phyloP scores from a whole-genome alignment of 768 basidiomycete species.

The Lyophyllum decastes region DNA sequence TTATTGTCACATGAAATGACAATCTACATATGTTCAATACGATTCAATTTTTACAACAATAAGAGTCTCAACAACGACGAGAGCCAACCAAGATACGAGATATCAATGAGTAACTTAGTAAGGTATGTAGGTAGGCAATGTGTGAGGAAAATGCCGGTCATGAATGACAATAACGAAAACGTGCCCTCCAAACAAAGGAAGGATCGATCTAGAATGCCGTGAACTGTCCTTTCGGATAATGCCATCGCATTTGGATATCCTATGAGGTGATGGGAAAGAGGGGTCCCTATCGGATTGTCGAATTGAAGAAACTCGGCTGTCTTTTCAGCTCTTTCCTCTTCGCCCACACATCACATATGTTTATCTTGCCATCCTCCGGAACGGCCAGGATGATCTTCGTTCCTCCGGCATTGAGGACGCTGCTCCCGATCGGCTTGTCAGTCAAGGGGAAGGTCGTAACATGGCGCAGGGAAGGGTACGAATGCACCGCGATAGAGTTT shows the following conservation, averaged over 20 bases:
- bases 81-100: not conserved
- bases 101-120: not conserved
- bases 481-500: conserved; percentile 49
- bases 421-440: conserved; percentile 57
- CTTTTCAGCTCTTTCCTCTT: conserved; percentile 40
- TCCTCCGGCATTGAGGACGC: conserved; percentile 55
- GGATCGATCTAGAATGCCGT: not conserved
- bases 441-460: conserved; percentile 44
- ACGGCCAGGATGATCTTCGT: conserved; percentile 57
- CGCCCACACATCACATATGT: conserved; percentile 61
- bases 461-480: conserved; percentile 62
- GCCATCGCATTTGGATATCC: not conserved
- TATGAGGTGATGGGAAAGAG: not conserved
- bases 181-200: conserved; percentile 3
- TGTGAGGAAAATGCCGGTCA: not conserved
- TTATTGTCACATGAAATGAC: not conserved
- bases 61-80: not conserved
- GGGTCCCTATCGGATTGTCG: conserved; percentile 24
- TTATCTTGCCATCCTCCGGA: conserved; percentile 65
- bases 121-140: not conserved
- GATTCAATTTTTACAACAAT: not conserved
- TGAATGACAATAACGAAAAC: not conserved
- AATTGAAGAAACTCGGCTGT: conserved; percentile 31
- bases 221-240: not conserved
- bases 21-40: too few species aligned